Evolutionary conservation across 768 basidiomycete genomes (phyloP).

Genomic region (Amanita pseudoporphyria): DNA sequence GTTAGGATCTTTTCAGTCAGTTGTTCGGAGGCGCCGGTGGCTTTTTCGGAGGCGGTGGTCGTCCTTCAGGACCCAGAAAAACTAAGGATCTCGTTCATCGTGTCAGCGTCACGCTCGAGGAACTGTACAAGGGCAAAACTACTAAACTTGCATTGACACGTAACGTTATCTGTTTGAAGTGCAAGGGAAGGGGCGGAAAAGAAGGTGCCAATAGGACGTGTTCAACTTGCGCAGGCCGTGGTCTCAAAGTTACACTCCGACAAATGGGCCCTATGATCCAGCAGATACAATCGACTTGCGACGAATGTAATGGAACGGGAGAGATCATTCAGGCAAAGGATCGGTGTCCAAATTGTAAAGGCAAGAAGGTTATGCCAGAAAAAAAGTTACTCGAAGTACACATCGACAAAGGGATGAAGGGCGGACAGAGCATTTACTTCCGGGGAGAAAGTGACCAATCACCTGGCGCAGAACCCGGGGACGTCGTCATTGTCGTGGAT

Average conservation of each 20-base stretch:
- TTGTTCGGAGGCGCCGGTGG: conserved; percentile 82
- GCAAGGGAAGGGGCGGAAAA: conserved; percentile 95
- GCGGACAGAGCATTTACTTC: conserved; percentile 85
- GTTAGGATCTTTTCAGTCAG: conserved; percentile 90
- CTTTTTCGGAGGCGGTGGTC: conserved; percentile 63
- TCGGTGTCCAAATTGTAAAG: conserved; percentile 86
- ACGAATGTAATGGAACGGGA: conserved; percentile 89
- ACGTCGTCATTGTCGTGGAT: conserved; percentile 89
- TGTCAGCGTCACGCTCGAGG: conserved; percentile 93
- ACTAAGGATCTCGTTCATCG: conserved; percentile 98
- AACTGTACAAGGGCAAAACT: conserved; percentile 98
- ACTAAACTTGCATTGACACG: conserved; percentile 96
- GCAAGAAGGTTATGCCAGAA: conserved; percentile 90
- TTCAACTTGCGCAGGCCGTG: conserved; percentile 73
- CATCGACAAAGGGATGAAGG: conserved; percentile 97
- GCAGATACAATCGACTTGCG: conserved; percentile 92
- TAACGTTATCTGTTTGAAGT: conserved; percentile 88
- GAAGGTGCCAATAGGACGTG: conserved; percentile 89
- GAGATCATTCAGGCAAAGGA: conserved; percentile 93
- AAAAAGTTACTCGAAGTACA: conserved; percentile 97
- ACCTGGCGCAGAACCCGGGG: conserved; percentile 82
- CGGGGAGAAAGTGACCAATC: conserved; percentile 89
- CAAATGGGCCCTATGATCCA: conserved; percentile 99
- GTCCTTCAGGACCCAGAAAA: conserved; percentile 70
- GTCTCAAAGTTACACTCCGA: conserved; percentile 82